Base-by-base conservation (phyloP, 305 asterid genomes). In the Caryopteris hybrid region DNA sequence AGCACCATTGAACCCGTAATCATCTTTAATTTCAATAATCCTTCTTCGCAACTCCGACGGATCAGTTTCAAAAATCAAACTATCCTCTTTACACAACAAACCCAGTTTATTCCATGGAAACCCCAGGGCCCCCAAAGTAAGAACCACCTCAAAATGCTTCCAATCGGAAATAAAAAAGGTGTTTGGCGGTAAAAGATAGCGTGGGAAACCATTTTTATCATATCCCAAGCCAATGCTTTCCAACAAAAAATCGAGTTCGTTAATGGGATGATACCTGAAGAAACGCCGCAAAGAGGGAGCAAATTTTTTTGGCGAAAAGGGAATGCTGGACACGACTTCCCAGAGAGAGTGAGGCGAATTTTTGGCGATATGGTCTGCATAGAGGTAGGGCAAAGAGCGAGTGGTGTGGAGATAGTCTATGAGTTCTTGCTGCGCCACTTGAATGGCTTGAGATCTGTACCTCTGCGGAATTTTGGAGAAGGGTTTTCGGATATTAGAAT, bases 201-300 rank as follows among this genome's bases (percentile, higher is more conserved):
- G 39, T 6, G 71, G 52, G 11, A 17, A 33, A n/a, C 29, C 73
- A 65, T 47, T 74, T 34, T 63, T 73, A 8, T 39, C 46, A 22
- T 47, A 51, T 31, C 53, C 48, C 14, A 86, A 62, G 3, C 95
- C 95, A 60, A 88, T 88, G 69, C 92, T 88, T 74, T 88, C 95
- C 38, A 72, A 74, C 59, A 88, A 79, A 58, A 88, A 83, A 0
- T 86, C 89, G 70, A 88, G 74, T 52, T 88, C 96, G 79, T 84
- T 84, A 75, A 88, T 69, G 5, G 96, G 96, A 39, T 88, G 86
- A 69, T 88, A 88, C 94, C 91, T 83, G 72, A 88, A 81, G 57
- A 78, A 86, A 43, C 86, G 78, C 64, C 54, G 80, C 54, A 88
- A 47, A 0, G 85, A 74, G 72, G 46, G 38, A 12, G 61, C 29